Conservation (phyloP, 768 basidiomycete species). For the Hygrocybe punicea region DNA sequence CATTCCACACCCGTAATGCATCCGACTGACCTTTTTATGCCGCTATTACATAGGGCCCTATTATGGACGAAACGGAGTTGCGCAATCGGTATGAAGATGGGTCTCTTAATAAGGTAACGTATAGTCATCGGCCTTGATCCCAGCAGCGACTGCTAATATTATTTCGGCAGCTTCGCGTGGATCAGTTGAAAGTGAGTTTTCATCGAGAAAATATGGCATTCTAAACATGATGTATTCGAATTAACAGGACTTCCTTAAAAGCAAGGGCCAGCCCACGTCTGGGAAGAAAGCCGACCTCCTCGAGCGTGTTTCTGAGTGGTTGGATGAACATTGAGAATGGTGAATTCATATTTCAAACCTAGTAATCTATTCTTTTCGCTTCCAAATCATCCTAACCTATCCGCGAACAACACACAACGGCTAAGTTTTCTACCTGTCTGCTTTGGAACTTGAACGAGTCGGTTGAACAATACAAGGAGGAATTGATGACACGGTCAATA, state of each 20-base stretch:
- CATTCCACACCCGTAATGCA: slow-evolving; percentile 5
- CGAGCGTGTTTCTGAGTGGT: slow-evolving; percentile 62
- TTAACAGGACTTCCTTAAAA: slow-evolving; percentile 70
- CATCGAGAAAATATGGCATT: neutral
- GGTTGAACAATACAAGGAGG: no score
- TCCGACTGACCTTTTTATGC: neutral
- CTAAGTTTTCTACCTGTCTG: no score
- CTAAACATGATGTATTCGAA: slow-evolving; percentile 7
- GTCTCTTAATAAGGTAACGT: slow-evolving; percentile 60
- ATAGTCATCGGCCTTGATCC: neutral
- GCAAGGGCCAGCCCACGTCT: slow-evolving; percentile 54
- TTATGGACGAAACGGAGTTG: slow-evolving; percentile 70
- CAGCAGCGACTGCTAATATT: neutral
- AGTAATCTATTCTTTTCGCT: no score
- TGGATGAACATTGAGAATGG: slow-evolving; percentile 32
- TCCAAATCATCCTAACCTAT: no score
- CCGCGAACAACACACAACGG: no score
- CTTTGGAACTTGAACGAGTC: no score
- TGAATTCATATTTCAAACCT: no score
- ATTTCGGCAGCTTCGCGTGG: slow-evolving; percentile 58
- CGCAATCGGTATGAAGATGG: slow-evolving; percentile 61
- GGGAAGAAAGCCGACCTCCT: slow-evolving; percentile 75
- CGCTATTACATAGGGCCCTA: slow-evolving; percentile 52
- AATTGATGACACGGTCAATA: no score
- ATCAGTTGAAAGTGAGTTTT: slow-evolving; percentile 66